Conservation (phyloP, 1,284 basidiomycete genomes). For the Phaffia rhodozyma region DNA sequence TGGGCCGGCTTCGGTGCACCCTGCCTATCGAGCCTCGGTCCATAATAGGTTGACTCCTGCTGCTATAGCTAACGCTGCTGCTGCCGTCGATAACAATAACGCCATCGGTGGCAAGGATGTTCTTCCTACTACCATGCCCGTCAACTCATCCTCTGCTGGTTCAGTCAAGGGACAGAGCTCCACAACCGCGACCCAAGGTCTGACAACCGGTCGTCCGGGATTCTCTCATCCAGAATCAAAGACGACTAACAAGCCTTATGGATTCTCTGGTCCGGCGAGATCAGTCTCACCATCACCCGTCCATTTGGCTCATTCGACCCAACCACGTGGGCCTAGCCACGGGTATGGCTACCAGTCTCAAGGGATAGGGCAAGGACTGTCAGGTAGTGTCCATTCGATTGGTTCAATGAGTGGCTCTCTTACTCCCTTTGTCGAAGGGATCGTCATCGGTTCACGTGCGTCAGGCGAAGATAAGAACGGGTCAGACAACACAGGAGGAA, state of each 20-base stretch:
- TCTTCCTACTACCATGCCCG: not conserved
- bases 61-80: conserved; percentile 28
- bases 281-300: not conserved
- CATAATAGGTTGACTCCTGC: conserved; percentile 54
- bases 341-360: not conserved
- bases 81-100: not conserved
- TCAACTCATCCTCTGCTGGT: conserved; percentile 25
- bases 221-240: conserved; percentile 8
- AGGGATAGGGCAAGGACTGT: not conserved
- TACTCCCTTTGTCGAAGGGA: conserved; percentile 53
- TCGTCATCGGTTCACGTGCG: conserved; percentile 39
- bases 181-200: conserved; percentile 42
- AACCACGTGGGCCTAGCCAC: not conserved
- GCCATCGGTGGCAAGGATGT: not conserved
- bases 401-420: conserved; percentile 5
- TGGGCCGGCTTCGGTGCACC: conserved; percentile 30
- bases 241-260: no score
- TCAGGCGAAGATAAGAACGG: conserved; percentile 38
- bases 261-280: not conserved
- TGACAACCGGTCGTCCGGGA: conserved; percentile 22
- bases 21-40: conserved; percentile 51
- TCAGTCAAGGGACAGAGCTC: conserved; percentile 22
- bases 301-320: not conserved
- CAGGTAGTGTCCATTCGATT: conserved; percentile 3
- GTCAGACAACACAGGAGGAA: conserved; percentile 19